A percentile compares a stretch with the other conserved stretches of the same genome.
These are phyloP conservation scores for Annulohypoxylon moriforme DNA, from an alignment of 495 filamentous ascomycete species.

Conservation along the genomic window DNA sequence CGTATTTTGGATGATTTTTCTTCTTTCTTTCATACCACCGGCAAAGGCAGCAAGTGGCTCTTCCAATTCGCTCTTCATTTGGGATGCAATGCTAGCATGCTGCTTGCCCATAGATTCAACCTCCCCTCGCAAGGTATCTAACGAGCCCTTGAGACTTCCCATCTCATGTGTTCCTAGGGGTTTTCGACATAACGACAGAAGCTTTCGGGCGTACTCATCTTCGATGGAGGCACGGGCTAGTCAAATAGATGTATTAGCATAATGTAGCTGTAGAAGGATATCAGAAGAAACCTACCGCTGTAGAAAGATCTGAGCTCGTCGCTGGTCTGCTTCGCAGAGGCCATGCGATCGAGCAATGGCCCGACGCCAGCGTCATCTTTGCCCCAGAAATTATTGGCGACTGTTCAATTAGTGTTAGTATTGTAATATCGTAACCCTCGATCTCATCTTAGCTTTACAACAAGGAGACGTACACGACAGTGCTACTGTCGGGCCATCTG, in stretches of 20 bases:
- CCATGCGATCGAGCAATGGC: slow-evolving; percentile 95
- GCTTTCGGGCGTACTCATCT: slow-evolving; percentile 96
- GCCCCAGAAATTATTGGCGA: slow-evolving; percentile 99
- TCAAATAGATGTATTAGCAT: slow-evolving; percentile 12
- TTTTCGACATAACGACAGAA: slow-evolving; percentile 87
- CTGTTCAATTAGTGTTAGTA: slow-evolving; percentile 57
- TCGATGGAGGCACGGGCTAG: slow-evolving; percentile 91
- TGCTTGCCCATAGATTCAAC: slow-evolving; percentile 95
- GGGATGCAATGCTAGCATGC: slow-evolving; percentile 85
- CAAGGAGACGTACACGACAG: slow-evolving; percentile 45
- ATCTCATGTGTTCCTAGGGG: slow-evolving; percentile 88
- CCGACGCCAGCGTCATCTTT: slow-evolving; percentile 97
- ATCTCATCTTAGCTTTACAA: neutral
- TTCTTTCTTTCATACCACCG: slow-evolving; percentile 91
- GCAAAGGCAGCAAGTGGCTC: slow-evolving; percentile 92
- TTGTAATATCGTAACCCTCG: neutral
- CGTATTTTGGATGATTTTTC: slow-evolving; percentile 93
- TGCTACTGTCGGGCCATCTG: slow-evolving; percentile 48
- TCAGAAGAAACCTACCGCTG: slow-evolving; percentile 64
- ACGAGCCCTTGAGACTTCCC: slow-evolving; percentile 82
- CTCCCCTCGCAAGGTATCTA: slow-evolving; percentile 89
- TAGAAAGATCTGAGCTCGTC: slow-evolving; percentile 97
- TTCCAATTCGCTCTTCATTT: slow-evolving; percentile 98
- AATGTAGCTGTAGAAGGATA: neutral
- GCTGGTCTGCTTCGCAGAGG: slow-evolving; percentile 92